A percentile compares a stretch with the other conserved stretches of the same genome.
Conservation (phyloP, 345 rosid species). For the Syzygium aromaticum region DNA sequence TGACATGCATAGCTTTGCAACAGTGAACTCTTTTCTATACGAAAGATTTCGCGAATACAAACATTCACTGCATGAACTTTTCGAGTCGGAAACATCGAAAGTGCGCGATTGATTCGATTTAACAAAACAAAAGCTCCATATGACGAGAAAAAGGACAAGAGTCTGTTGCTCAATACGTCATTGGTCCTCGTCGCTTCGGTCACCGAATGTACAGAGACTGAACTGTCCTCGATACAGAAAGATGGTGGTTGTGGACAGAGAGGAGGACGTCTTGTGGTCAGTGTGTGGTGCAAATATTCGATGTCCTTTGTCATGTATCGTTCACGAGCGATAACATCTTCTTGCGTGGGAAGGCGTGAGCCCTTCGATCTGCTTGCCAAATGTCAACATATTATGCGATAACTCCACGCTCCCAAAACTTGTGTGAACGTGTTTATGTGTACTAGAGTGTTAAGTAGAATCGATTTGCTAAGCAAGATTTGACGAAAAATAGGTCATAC, state of each 20-base stretch:
- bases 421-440: background rate
- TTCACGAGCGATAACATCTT: background rate
- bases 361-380: background rate
- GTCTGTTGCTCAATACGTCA: background rate
- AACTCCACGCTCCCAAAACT: background rate
- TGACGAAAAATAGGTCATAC: background rate
- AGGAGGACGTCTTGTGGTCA: background rate
- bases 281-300: background rate
- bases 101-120: background rate
- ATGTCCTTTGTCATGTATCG: background rate
- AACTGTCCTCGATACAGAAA: background rate
- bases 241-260: background rate
- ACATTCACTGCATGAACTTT: background rate
- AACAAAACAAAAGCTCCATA: background rate
- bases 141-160: background rate
- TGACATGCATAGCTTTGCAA: background rate
- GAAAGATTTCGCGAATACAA: background rate
- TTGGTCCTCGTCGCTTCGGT: background rate
- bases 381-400: background rate
- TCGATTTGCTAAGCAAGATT: background rate
- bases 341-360: background rate
- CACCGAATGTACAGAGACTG: background rate
- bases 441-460: no score
- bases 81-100: background rate
- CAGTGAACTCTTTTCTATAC: background rate